These are phyloP conservation scores for Kwoniella pini DNA, from an alignment of 768 basidiomycete species.

Conservation along the genomic window DNA sequence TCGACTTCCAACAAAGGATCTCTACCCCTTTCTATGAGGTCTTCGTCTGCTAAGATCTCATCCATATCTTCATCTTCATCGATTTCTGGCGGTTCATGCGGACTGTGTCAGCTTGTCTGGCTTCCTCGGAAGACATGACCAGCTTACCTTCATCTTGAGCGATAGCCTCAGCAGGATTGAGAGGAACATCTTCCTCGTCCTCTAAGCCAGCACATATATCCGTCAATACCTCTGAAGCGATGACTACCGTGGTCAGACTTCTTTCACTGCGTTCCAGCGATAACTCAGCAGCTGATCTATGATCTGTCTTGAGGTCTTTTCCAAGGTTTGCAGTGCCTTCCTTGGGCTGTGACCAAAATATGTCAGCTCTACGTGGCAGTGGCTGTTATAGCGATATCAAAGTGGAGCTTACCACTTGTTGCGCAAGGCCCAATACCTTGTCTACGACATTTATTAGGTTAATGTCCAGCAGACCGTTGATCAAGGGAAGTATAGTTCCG, in stretches of 20 bases:
- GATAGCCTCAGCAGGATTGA: conserved; percentile 13
- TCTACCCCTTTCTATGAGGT: conserved; percentile 44
- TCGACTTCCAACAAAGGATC: conserved; percentile 41
- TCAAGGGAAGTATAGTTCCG: conserved; percentile 42
- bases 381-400: neutral
- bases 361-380: neutral
- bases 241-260: conserved; percentile 69
- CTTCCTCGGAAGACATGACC: neutral
- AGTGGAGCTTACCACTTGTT: conserved; percentile 41
- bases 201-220: conserved; percentile 81
- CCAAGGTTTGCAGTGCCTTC: conserved; percentile 26
- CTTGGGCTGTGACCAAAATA: conserved; percentile 25
- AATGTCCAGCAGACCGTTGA: conserved; percentile 45
- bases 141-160: conserved; percentile 23
- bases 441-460: conserved; percentile 34
- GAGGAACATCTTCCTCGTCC: conserved; percentile 49
- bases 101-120: neutral
- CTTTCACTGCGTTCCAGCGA: conserved; percentile 74
- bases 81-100: conserved; percentile 8
- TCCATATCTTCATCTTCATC: conserved; percentile 50
- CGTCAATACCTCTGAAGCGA: conserved; percentile 85
- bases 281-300: conserved; percentile 68
- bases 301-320: conserved; percentile 71
- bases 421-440: conserved; percentile 36
- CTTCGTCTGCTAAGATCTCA: conserved; percentile 54